phyloP scores from a whole-genome alignment of 768 basidiomycete species.

The Leccinum truebloodii region DNA sequence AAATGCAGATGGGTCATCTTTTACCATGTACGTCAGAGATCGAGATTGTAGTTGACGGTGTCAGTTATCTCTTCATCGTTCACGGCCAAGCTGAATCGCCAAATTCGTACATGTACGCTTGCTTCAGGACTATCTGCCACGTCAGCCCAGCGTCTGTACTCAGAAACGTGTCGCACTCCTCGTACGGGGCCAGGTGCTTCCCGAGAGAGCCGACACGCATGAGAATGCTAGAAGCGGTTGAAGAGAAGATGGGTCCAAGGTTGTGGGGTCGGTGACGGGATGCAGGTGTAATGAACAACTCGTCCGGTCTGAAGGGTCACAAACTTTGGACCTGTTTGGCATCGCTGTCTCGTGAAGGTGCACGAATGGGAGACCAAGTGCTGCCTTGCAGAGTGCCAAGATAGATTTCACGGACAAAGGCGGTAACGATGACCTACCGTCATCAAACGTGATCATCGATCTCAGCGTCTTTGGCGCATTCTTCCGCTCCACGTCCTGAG shows the following conservation, averaged over 20 bases:
- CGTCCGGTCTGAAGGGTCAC: neutral
- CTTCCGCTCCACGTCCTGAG: no score
- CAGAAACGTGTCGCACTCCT: conserved; percentile 91
- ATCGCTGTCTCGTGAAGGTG: no score
- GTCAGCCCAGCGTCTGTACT: conserved; percentile 86
- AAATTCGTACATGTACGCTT: conserved; percentile 94
- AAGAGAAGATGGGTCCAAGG: conserved; percentile 91
- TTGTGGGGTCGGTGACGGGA: conserved; percentile 92
- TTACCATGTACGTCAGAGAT: conserved; percentile 84
- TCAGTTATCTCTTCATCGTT: conserved; percentile 83
- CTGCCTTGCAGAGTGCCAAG: no score
- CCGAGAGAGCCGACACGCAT: conserved; percentile 96
- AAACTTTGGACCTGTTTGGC: no score
- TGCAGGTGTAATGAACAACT: conserved; percentile 86
- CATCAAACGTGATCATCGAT: no score
- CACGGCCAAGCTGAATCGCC: conserved; percentile 83
- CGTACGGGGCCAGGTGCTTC: conserved; percentile 62
- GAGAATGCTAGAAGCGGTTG: conserved; percentile 55
- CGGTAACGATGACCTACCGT: no score
- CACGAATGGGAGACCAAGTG: no score
- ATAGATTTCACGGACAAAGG: no score
- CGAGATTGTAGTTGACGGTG: conserved; percentile 72
- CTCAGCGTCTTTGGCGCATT: no score
- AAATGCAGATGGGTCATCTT: conserved; percentile 23
- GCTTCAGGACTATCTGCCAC: conserved; percentile 75